Evolutionary conservation across 2,329 filamentous ascomycete genomes (phyloP), one percentile per base, ranked within the genome.

Genomic region (Phialophora expanda): DNA sequence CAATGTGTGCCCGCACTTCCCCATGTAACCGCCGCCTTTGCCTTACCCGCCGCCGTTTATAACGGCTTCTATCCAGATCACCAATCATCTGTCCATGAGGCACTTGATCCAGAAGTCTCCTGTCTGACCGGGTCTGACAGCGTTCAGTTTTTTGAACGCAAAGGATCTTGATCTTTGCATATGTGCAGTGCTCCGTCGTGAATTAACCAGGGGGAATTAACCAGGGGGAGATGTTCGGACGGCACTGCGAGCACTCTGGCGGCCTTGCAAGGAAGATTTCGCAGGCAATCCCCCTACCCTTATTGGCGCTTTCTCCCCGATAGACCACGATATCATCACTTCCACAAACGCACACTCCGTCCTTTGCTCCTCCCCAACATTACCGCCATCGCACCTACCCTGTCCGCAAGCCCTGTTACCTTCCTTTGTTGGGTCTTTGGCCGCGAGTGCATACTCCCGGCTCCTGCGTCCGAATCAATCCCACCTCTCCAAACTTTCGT

Each of bases 281-380:
- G 12, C 24, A 51, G 20, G 12, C 48, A 12, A 8, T 26, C 20
- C 20, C 20, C 22, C 2, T 26, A 50, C 26, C 56, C 17, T 58
- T 59, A 48, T 59, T 50, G 44, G 56, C 24, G 56, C 41, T 59
- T 59, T 50, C 41, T 50, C 24, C n/a, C 41, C 41, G 41, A 34
- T 22, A 46, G 34, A 57, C 20, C n/a, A 50, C 30, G 11, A n/a
- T 57, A 24, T 28, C 34, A 44, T 44, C 38, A 34, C 55, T 57
- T n/a, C 22, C 44, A 41, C 14, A 46, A 20, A n/a, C 38, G 34
- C 12, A 44, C 41, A 48, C 46, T 22, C 20, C 41, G 41, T 59
- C 9, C 26, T 30, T 22, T 30, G 14, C 17, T 44, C 38, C 38
- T 44, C 38, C 4, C 28, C 41, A 59, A 59, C 22, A 32, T 59